Evolutionary conservation across 2,329 filamentous ascomycete species (phyloP), one percentile per base, ranked within the genome.

Genomic region (Metarhizium rileyi): DNA sequence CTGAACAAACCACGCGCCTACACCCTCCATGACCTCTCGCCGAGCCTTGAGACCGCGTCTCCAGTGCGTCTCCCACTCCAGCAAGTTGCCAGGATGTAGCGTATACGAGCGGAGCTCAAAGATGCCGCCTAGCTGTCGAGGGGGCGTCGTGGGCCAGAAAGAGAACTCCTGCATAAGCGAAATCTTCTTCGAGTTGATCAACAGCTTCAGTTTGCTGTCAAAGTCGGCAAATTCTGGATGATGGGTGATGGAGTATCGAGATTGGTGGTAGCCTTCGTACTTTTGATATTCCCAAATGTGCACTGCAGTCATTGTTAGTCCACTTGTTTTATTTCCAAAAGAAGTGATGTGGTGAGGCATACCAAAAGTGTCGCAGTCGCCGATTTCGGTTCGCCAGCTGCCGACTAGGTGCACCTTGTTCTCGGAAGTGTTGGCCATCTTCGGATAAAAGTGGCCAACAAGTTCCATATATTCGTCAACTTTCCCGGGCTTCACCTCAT

Each of bases 241-340:
- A 59, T 77, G 73, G 53, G 87, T 82, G 57, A 97, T 95, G 59
- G 78, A 81, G 72, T 96, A 80, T 44, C 95, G 77, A 20, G 93
- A 97, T 53, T 86, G 83, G 69, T 98, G 93, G 69, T 97, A 97
- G 53, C 93, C 93, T 59, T 90, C 79, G 71, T 97, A 98, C 61
- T 90, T 86, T 70, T 97, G 90, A 69, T 98, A 98, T 69, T 98
- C 93, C 93, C 93, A 98, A 62, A 98, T 98, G 67, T 98, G 93
- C 46, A 98, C 93, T 97, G 60, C 47, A 42, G n/a, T 5, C 18
- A 20, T 23, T 26, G 10, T 45, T 35, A 23, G 28, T n/a, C 5
- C 14, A 10, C 12, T 10, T 14, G 2, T 25, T 18, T 14, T 28
- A 12, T 20, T 41, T 41, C 38, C n/a, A 6, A 9, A 38, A 2